Evolutionary conservation across 805 yeast species (phyloP), one percentile per base, ranked within the genome.

Genomic region (Wickerhamia fluorescens): DNA sequence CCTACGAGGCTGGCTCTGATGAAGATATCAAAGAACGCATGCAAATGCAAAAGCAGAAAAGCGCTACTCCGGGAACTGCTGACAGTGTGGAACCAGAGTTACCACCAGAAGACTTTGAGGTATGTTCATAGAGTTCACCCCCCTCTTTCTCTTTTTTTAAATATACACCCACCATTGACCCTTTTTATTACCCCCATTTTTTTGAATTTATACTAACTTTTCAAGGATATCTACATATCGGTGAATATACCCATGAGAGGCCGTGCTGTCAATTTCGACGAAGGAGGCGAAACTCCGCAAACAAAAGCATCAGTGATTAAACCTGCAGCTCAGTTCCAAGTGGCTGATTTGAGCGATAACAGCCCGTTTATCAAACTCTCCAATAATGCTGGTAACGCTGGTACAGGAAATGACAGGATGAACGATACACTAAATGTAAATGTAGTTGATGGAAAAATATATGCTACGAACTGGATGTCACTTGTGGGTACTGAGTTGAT

Each of bases 1-100:
- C 73, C 12, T 78, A 73, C 41, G 95, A 85, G 57, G 95, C 96
- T 5, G 96, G 96, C 7, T 82, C 94, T 3, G 85, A 78, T 38
- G 94, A 80, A 28, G 96, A 87, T 53, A 75, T 86, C 30, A 73
- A 70, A 40, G 70, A 72, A 18, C 20, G 20, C 56, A 18, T 87
- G 88, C 4, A 45, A 77, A 13, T n/a, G 62, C 78, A 24, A 74
- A 71, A 41, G 56, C 75, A 9, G 78, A 79, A 23, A 67, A 69
- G n/a, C n/a, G n/a, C n/a, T n/a, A n/a, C n/a, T n/a, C n/a, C n/a
- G n/a, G n/a, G n/a, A n/a, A n/a, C 10, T 67, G 87, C n/a, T n/a
- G n/a, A n/a, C n/a, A 47, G 46, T 40, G 38, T 50, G 43, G 7
- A 34, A n/a, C n/a, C n/a, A n/a, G n/a, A n/a, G 8, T 23, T 30